Conservation (phyloP, 805 yeast species). For the Saccharomycopsis sp. region DNA sequence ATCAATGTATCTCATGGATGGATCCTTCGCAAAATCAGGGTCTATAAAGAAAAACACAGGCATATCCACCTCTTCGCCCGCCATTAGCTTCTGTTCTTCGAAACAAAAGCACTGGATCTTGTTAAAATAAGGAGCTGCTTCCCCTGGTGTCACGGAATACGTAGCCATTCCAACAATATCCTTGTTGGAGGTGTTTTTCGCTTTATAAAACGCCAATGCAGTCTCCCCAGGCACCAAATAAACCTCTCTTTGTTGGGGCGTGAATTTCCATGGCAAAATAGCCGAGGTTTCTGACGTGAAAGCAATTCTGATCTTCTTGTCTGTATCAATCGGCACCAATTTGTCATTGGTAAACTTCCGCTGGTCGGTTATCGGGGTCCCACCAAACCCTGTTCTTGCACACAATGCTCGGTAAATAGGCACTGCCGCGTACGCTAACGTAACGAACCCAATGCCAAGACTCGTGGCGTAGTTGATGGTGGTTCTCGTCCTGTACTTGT, state of each 20-base stretch:
- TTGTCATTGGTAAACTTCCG: conserved; percentile 78
- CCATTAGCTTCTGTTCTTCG: conserved; percentile 87
- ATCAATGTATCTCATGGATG: conserved; percentile 82
- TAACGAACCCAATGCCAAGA: conserved; percentile 45
- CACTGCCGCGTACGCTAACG: conserved; percentile 82
- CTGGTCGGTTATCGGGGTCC: conserved; percentile 84
- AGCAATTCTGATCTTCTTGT: conserved; percentile 68
- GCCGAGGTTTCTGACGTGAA: conserved; percentile 91
- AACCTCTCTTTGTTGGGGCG: conserved; percentile 91
- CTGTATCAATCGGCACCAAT: conserved; percentile 78
- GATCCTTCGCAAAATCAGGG: conserved; percentile 91
- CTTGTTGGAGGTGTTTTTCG: conserved; percentile 73
- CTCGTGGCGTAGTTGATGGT: conserved; percentile 18
- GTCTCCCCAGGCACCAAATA: conserved; percentile 94
- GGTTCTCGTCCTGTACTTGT: conserved; percentile 10
- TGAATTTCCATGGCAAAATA: conserved; percentile 87
- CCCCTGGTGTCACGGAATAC: conserved; percentile 91
- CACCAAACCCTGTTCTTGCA: conserved; percentile 93
- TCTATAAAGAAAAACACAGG: conserved; percentile 95
- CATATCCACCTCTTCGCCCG: conserved; percentile 98
- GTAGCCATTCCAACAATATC: conserved; percentile 99
- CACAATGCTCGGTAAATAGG: conserved; percentile 89
- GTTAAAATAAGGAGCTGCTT: conserved; percentile 91
- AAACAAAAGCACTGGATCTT: conserved; percentile 98
- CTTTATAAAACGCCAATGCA: conserved; percentile 90